These are phyloP conservation scores for Umbelopsis sp. DNA, from an alignment of 192 early-diverging fungal genomes.

Conservation along the genomic window DNA sequence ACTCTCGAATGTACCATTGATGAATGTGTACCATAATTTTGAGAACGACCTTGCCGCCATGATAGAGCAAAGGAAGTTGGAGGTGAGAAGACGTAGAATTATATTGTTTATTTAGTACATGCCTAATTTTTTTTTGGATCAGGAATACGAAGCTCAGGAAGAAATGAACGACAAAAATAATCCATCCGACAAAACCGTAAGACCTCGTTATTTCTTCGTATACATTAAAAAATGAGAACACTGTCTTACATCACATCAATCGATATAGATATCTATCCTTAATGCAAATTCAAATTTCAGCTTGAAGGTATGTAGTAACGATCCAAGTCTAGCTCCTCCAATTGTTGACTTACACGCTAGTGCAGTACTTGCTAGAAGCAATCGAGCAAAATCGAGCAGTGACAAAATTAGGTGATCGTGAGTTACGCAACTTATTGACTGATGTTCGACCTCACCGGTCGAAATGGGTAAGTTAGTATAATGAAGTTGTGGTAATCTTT, in stretches of 20 bases:
- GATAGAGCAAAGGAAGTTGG: slow-evolving; percentile 49
- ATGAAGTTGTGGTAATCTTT: neutral
- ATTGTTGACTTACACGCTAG: neutral
- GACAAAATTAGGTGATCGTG: slow-evolving; percentile 64
- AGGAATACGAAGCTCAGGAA: slow-evolving; percentile 31
- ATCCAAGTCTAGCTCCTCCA: too few species aligned
- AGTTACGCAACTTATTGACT: slow-evolving; percentile 72
- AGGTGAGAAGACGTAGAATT: neutral
- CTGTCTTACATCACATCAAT: slow-evolving; percentile 30
- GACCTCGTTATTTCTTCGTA: neutral
- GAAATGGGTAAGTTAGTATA: slow-evolving; percentile 67
- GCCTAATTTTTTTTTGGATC: neutral
- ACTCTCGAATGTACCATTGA: slow-evolving; percentile 46
- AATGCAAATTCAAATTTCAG: slow-evolving; percentile 31
- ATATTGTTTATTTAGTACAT: neutral
- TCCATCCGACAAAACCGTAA: slow-evolving; percentile 45
- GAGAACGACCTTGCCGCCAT: slow-evolving; percentile 66
- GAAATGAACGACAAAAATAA: slow-evolving; percentile 32
- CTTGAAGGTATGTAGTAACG: slow-evolving; percentile 20
- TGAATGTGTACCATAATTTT: slow-evolving; percentile 67
- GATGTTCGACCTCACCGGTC: slow-evolving; percentile 80
- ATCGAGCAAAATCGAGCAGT: slow-evolving; percentile 72
- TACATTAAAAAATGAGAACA: neutral
- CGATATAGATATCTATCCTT: slow-evolving; percentile 32
- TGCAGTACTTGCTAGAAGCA: slow-evolving; percentile 74